Conservation (phyloP, 2,329 filamentous ascomycete genomes). For the Alternaria arbusti region DNA sequence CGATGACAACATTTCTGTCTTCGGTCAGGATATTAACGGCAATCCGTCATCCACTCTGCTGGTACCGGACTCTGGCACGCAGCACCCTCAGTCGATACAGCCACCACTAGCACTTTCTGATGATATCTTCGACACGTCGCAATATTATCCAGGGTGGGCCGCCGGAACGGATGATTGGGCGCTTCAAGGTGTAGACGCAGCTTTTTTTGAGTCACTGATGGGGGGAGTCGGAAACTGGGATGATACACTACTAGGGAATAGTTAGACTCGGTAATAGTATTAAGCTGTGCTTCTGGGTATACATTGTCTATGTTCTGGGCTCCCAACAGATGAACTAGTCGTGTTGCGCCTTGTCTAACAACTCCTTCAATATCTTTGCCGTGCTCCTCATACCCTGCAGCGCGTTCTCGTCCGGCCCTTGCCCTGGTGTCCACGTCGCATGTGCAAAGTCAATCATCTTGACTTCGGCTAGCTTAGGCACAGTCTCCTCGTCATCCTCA, state of each 20-base stretch:
- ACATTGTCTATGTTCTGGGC: background rate
- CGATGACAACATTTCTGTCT: background rate
- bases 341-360: conserved; percentile 51
- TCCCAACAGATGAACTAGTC: conserved; percentile 2
- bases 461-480: conserved; percentile 74
- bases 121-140: background rate
- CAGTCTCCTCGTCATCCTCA: conserved; percentile 53
- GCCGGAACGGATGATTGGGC: conserved; percentile 24
- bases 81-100: background rate
- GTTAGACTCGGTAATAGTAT: background rate
- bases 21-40: background rate
- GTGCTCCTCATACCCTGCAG: conserved; percentile 77
- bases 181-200: conserved; percentile 26
- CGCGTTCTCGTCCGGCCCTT: conserved; percentile 85
- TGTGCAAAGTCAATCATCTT: conserved; percentile 98
- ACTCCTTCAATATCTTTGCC: conserved; percentile 71
- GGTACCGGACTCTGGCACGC: background rate
- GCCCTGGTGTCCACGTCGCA: conserved; percentile 79
- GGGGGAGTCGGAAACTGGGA: conserved; percentile 10
- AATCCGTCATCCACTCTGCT: background rate
- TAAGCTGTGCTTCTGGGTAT: background rate
- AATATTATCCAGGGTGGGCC: conserved; percentile 9
- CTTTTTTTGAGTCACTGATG: conserved; percentile 29
- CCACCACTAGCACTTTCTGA: background rate
- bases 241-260: background rate